phyloP scores from a whole-genome alignment of 2,329 filamentous ascomycete genomes.

The Fusarium marasasianum region DNA sequence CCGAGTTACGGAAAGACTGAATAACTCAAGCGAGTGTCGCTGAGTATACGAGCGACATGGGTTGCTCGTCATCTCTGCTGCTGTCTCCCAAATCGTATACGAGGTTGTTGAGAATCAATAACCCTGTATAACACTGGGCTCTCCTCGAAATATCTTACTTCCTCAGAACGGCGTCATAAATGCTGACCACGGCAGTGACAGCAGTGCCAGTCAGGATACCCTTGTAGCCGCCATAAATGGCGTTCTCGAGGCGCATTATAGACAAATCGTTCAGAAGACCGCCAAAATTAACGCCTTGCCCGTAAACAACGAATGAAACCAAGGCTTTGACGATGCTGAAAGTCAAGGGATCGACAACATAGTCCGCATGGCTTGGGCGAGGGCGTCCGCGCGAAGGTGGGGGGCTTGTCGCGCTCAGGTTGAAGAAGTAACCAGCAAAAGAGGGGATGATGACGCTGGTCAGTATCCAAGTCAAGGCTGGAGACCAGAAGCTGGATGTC shows the following conservation, averaged over 20 bases:
- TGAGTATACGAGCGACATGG: neutral
- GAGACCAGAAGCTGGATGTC: constrained; percentile 83
- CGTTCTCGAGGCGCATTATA: constrained; percentile 70
- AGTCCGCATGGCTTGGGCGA: constrained; percentile 55
- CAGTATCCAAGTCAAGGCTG: constrained; percentile 77
- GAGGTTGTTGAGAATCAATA: neutral
- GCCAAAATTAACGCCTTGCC: constrained; percentile 69
- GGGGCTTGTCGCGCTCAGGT: constrained; percentile 71
- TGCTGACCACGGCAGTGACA: constrained; percentile 73
- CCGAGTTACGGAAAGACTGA: constrained; percentile 3
- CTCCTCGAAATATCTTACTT: constrained; percentile 57
- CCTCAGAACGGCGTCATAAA: constrained; percentile 82
- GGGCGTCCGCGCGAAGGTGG: constrained; percentile 55
- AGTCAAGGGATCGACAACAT: constrained; percentile 82
- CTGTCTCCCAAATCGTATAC: neutral
- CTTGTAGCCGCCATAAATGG: constrained; percentile 76
- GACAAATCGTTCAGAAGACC: constrained; percentile 69
- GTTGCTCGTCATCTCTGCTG: neutral
- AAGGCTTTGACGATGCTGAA: constrained; percentile 92
- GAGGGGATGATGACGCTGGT: constrained; percentile 78
- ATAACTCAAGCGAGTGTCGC: neutral
- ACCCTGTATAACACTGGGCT: neutral
- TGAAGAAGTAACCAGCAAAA: constrained; percentile 87
- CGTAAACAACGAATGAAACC: constrained; percentile 82
- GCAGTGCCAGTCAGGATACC: constrained; percentile 74